Conservation (phyloP, 2,329 filamentous ascomycete species). For the Sclerotinia spermophila region DNA sequence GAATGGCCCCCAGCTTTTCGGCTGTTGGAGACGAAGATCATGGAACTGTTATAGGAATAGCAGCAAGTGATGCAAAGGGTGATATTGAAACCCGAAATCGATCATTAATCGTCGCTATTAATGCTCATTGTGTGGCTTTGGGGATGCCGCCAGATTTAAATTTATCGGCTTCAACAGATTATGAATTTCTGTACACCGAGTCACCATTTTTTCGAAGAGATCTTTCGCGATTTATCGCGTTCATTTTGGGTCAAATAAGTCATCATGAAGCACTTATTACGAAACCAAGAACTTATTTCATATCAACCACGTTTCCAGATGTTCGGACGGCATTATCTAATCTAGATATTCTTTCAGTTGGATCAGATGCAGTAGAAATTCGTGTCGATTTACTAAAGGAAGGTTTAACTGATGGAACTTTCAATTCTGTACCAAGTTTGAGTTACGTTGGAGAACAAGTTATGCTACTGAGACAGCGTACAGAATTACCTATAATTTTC, state of each 20-base stretch:
- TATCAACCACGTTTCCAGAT: slow-evolving; percentile 85
- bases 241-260: slow-evolving; percentile 74
- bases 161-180: slow-evolving; percentile 69
- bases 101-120: slow-evolving; percentile 62
- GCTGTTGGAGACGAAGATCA: slow-evolving; percentile 52
- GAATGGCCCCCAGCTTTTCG: slow-evolving; percentile 53
- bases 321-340: slow-evolving; percentile 79
- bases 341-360: slow-evolving; percentile 81
- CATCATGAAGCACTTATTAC: slow-evolving; percentile 74
- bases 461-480: slow-evolving; percentile 77
- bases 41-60: slow-evolving; percentile 66
- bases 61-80: slow-evolving; percentile 51
- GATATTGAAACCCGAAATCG: slow-evolving; percentile 57
- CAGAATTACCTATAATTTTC: slow-evolving; percentile 86
- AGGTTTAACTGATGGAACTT: slow-evolving; percentile 57
- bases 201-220: slow-evolving; percentile 70
- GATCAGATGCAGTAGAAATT: slow-evolving; percentile 80
- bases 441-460: slow-evolving; percentile 84
- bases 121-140: slow-evolving; percentile 71
- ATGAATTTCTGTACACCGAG: slow-evolving; percentile 80
- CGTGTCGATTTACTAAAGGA: slow-evolving; percentile 79
- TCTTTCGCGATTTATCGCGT: slow-evolving; percentile 72
- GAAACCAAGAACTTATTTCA: slow-evolving; percentile 76
- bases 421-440: slow-evolving; percentile 67
- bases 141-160: slow-evolving; percentile 64